Percentiles rank a stretch among this genome's conserved stretches.
These are phyloP conservation scores for Solanum infundibuliforme DNA, from an alignment of 257 asterid genomes.

Conservation along the genomic window DNA sequence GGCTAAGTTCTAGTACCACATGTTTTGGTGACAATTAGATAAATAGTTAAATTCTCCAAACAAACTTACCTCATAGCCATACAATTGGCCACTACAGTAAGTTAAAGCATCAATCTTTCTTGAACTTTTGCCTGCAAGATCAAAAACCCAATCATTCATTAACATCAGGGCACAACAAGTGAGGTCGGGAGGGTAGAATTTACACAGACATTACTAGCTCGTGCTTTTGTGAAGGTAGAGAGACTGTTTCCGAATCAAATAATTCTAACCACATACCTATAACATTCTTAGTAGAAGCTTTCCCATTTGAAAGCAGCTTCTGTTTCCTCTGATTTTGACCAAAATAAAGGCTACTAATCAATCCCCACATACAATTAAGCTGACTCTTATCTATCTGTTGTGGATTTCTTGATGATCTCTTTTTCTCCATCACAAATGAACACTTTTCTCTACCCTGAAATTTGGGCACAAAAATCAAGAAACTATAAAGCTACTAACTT, in stretches of 20 bases:
- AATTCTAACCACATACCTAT: constrained; percentile 17
- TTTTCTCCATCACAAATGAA: constrained; percentile 30
- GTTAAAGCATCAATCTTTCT: constrained; percentile 21
- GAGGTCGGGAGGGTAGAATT: background rate
- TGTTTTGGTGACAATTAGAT: background rate
- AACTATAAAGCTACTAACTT: background rate
- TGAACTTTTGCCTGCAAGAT: constrained; percentile 18
- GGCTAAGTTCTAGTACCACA: background rate
- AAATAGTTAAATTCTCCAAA: background rate
- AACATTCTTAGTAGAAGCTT: constrained; percentile 10
- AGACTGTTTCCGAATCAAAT: background rate
- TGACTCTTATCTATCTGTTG: constrained; percentile 20
- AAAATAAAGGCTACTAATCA: constrained; percentile 39
- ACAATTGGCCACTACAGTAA: constrained; percentile 34
- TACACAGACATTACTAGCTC: background rate
- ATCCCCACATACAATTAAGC: constrained; percentile 43
- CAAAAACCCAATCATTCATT: background rate
- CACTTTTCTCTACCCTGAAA: constrained; percentile 7
- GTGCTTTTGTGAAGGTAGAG: background rate
- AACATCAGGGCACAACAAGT: background rate
- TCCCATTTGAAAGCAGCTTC: constrained; percentile 34
- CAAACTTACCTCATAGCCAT: constrained; percentile 25
- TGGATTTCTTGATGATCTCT: constrained; percentile 28
- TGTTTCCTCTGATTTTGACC: constrained; percentile 19
- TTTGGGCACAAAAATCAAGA: background rate